Percentiles rank a stretch among this genome's conserved stretches.
Evolutionary conservation across 1,284 basidiomycete species (phyloP).

Genomic region (Coniferiporia sulphurascens): DNA sequence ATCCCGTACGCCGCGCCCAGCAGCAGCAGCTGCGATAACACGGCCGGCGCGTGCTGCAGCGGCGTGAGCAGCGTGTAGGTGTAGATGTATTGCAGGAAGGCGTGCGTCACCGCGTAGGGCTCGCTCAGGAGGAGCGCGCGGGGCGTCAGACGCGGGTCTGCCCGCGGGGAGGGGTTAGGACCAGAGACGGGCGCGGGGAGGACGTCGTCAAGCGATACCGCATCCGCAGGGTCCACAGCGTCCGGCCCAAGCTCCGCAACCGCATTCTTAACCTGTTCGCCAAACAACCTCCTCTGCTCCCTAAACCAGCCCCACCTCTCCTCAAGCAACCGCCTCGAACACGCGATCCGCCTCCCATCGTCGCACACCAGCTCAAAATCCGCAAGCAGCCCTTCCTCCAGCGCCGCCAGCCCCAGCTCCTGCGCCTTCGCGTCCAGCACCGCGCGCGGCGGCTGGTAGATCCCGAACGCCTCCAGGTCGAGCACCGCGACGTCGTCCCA

Average conservation of each 20-base stretch:
- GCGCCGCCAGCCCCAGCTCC: slow-evolving; percentile 69
- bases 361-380: slow-evolving; percentile 93
- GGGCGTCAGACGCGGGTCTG: slow-evolving; percentile 75
- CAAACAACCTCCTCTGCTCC: slow-evolving; percentile 57
- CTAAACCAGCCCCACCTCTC: slow-evolving; percentile 94
- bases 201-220: slow-evolving; percentile 45
- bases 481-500: slow-evolving; percentile 90
- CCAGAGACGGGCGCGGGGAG: slow-evolving; percentile 27
- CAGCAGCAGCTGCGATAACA: slow-evolving; percentile 83
- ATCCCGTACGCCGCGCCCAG: slow-evolving; percentile 82
- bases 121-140: slow-evolving; percentile 80
- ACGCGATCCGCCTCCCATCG: slow-evolving; percentile 79
- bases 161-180: slow-evolving; percentile 38
- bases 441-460: slow-evolving; percentile 81
- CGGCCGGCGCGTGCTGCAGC: slow-evolving; percentile 84
- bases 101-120: slow-evolving; percentile 83
- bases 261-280: slow-evolving; percentile 48
- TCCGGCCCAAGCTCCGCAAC: slow-evolving; percentile 42
- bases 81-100: slow-evolving; percentile 91
- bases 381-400: slow-evolving; percentile 70
- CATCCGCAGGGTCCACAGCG: slow-evolving; percentile 34
- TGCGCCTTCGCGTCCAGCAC: slow-evolving; percentile 68
- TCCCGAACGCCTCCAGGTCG: slow-evolving; percentile 89
- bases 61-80: slow-evolving; percentile 81
- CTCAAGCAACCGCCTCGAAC: slow-evolving; percentile 77